Base-by-base conservation (phyloP, 305 asterid genomes). In the Striga hermonthica region DNA sequence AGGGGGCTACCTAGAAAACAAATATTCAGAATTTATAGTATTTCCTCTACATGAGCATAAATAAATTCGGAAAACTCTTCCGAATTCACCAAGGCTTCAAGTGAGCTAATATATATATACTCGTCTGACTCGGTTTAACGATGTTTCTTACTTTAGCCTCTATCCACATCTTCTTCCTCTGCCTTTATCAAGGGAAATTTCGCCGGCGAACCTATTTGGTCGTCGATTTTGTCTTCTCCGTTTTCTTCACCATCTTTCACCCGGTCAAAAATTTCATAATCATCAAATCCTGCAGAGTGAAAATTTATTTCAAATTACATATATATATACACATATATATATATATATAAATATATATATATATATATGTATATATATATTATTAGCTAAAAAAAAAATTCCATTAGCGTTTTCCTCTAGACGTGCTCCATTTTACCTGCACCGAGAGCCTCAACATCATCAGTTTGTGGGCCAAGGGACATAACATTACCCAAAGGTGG, bases 401-500 rank as follows among this genome's bases (percentile, higher is more conserved):
- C 11, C 52, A 9, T 58, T 12, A 36, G 31, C 15, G 48, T 49
- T 28, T 64, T 34, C 52, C 9, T 50, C 16, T 56, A 1, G 8
- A 14, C 36, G n/a, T n/a, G n/a, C 44, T 34, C 28, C 13, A 58
- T 13, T 57, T 65, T 84, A 91, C 98, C 96, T 80, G 87, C 73
- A 62, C 90, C 95, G 31, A 89, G 79, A 45, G 92, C 87, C 69
- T 85, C 89, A 65, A 85, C 57, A 69, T 91, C 98, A 63, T 86
- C 95, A 64, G 75, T 57, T 65, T 78, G 80, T 16, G 82, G 74
- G 63, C 87, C 91, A 63, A 83, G 72, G 57, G 76, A 79, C 73
- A 73, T 67, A 35, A 69, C 74, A 66, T 80, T 84, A 60, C 88
- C 93, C 44, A 74, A 75, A 67, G 96, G 96, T 3, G 95, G 94